These are phyloP conservation scores for Lactarius tabidus DNA, from an alignment of 768 basidiomycete genomes.

Conservation along the genomic window DNA sequence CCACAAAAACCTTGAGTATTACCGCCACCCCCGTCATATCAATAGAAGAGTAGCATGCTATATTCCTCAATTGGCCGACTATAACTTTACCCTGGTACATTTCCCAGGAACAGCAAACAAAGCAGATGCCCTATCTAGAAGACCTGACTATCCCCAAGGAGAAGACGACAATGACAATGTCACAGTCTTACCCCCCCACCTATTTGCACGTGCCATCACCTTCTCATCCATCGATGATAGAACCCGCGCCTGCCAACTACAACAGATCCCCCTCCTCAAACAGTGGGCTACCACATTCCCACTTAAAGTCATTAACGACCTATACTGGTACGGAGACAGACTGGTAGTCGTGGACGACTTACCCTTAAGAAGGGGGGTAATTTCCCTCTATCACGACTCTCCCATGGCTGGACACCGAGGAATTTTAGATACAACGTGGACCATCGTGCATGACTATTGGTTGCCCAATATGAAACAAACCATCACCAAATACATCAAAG, in stretches of 20 bases:
- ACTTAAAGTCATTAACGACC: accelerated
- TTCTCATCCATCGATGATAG: background rate
- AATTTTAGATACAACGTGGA: background rate
- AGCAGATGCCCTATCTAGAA: background rate
- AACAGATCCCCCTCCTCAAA: background rate
- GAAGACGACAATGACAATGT: background rate
- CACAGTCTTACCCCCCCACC: background rate
- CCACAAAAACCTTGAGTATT: background rate
- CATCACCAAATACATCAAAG: background rate
- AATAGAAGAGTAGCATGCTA: background rate
- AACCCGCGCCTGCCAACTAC: background rate
- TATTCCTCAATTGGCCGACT: accelerated
- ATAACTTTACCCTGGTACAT: background rate
- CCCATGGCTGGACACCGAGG: background rate
- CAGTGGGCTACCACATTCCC: background rate
- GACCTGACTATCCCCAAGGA: no score
- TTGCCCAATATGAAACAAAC: background rate
- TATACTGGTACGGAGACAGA: background rate
- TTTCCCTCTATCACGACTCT: background rate
- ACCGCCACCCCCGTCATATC: background rate
- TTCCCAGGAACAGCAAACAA: background rate
- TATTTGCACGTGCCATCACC: accelerated
- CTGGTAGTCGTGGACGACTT: background rate
- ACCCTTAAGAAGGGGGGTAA: background rate
- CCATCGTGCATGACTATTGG: background rate